A percentile compares a stretch with the other conserved stretches of the same genome.
phyloP scores from a whole-genome alignment of 164 flowering plant genomes.

The Liquidambar formosana region DNA sequence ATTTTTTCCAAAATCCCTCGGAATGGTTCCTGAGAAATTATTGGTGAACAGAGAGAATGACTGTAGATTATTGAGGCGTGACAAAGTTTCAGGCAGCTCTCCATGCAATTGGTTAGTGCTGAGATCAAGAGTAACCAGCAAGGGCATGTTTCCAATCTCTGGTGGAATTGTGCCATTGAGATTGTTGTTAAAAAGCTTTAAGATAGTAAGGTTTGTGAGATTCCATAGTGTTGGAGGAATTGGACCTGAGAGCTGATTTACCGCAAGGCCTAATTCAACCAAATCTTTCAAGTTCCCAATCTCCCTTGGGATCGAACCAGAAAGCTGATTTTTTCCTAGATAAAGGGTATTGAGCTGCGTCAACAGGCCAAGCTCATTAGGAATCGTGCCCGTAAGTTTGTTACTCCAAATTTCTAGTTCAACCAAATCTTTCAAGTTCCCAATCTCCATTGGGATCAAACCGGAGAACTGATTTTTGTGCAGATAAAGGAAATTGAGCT shows the following conservation, averaged over 20 bases:
- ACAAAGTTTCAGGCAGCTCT: constrained; percentile 28
- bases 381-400: no score
- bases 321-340: no score
- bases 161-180: constrained; percentile 38
- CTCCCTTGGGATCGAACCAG: no score
- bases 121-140: constrained; percentile 23
- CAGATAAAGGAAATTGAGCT: constrained; percentile 40
- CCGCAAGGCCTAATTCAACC: constrained; percentile 42
- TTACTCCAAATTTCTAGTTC: no score
- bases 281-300: constrained; percentile 28
- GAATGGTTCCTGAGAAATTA: constrained; percentile 38
- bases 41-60: constrained; percentile 11
- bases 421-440: no score
- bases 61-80: no score
- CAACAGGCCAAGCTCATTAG: constrained; percentile 37
- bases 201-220: constrained; percentile 17
- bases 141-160: constrained; percentile 32
- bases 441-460: constrained; percentile 31
- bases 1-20: neutral
- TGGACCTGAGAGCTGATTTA: constrained; percentile 58
- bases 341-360: no score
- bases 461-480: constrained; percentile 42
- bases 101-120: constrained; percentile 33
- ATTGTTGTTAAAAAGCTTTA: constrained; percentile 33
- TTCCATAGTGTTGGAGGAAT: constrained; percentile 26